Base-by-base conservation (phyloP, 306 rosid species). In the Parietaria judaica region DNA sequence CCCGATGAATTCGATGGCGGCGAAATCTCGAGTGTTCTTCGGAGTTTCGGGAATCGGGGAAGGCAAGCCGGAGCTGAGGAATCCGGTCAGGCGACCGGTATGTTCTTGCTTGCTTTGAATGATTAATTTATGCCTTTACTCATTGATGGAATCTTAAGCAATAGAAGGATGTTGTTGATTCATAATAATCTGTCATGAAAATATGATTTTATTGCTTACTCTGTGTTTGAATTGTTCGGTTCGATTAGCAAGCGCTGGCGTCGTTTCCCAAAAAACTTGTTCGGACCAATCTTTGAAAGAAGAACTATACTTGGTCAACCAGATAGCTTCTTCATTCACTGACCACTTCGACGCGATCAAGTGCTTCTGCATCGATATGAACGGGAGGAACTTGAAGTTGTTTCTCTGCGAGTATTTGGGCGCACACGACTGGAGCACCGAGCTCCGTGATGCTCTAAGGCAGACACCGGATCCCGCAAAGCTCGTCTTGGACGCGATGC, bases 41-140 rank as follows among this genome's bases (percentile, higher is more conserved):
- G 13, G 65, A 16, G 54, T 13, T 45, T 61, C 47, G 54, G 65
- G 39, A 34, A 23, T 31, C 51, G 31, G 53, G 64, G 60, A 46
- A 58, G 62, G 57, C 78, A 69, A 48, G 71, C 59, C 35, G 57
- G 68, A 48, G 73, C 59, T 17, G 59, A 66, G 67, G 80, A 66
- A 5, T 51, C 76, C 49, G 55, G 6, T 1, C 71, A 56, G 45
- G 60, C 47, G 43, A 67, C 71, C 12, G 53, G 15, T 41, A 41
- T 41, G 45, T 41, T 41, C 7, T 41, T 41, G 45, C 45, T 41
- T 41, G 45, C 45, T 41, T 41, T 41, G 45, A 23, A 0, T 23
- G 31, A 23, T 23, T 23, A 23, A 23, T 23, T 23, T n/a, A n/a
- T n/a, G n/a, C n/a, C n/a, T n/a, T n/a, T n/a, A n/a, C n/a, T n/a